Evolutionary conservation across 2,329 filamentous ascomycete genomes (phyloP), one percentile per base, ranked within the genome.

Genomic region (Curvularia sp.): DNA sequence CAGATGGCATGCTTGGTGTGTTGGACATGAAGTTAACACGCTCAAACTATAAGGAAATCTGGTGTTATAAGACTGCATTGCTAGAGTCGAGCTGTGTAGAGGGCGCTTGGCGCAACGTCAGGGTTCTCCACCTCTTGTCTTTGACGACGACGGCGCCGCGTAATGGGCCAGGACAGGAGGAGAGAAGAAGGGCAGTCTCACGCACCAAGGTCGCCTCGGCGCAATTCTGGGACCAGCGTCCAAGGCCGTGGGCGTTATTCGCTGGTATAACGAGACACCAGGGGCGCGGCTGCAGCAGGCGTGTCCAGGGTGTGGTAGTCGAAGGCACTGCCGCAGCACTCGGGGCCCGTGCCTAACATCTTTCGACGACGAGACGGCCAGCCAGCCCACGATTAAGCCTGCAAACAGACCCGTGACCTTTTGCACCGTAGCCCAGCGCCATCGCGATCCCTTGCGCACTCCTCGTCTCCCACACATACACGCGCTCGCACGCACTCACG

Each of bases 231-330:
- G 41, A 12, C 23, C 27, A n/a, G 41, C n/a, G 41, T 27, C 41
- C 10, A 25, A 34, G 39, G n/a, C 45, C 32, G 46, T n/a, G 9
- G 15, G n/a, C 10, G n/a, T 45, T 4, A 59, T 61, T 61, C 49
- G 49, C 9, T 34, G 18, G 34, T 50, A 52, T 34, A 55, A 34
- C 46, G 38, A 42, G 48, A 36, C 50, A 42, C 55, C 52, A 53
- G 59, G 59, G 59, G 55, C 59, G 56, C 55, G 23, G 51, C 25
- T 55, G 55, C 55, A 52, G 55, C 59, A 58, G 36, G 21, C 52
- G 6, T n/a, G 55, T 19, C 51, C 48, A 49, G 59, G 55, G 51
- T 49, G 42, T 6, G 9, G 25, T 13, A 28, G 39, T 42, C 13
- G 42, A 18, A 55, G 55, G 55, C 59, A 61, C 55, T 55, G 59